Conservation (phyloP, 192 early-diverging fungal genomes). For the Fimicolochytrium jonesii region DNA sequence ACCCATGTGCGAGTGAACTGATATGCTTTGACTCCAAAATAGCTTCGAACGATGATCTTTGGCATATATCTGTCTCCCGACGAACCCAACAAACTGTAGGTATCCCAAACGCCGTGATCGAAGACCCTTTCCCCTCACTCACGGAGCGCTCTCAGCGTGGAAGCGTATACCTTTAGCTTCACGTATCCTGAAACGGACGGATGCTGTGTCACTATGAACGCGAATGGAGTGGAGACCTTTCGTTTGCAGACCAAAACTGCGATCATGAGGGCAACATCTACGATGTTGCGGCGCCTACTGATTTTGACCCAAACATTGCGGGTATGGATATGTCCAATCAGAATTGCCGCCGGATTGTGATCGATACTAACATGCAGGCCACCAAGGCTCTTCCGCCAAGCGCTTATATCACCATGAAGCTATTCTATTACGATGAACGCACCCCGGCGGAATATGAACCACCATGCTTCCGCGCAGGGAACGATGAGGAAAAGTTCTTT, state of each 20-base stretch:
- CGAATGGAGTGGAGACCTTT: slow-evolving; percentile 15
- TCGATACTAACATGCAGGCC: background rate
- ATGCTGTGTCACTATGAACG: slow-evolving; percentile 27
- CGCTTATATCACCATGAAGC: slow-evolving; percentile 43
- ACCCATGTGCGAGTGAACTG: too few relatives aligned
- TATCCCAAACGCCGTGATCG: too few relatives aligned
- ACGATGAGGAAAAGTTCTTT: slow-evolving; percentile 25
- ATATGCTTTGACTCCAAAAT: too few relatives aligned
- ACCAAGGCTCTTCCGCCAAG: slow-evolving; percentile 36
- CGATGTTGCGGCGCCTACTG: slow-evolving; percentile 42
- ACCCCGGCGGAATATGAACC: slow-evolving; percentile 55
- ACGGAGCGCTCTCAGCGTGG: slow-evolving; percentile 38
- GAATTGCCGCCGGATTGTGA: background rate
- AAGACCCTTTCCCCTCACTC: too few relatives aligned
- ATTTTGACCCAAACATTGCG: slow-evolving; percentile 46
- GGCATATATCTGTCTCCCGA: slow-evolving; percentile 44
- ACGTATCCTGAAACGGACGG: slow-evolving; percentile 40
- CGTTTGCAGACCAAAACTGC: slow-evolving; percentile 25
- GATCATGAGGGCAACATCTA: slow-evolving; percentile 31
- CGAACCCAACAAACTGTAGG: slow-evolving; percentile 40
- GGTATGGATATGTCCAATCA: slow-evolving; percentile 20
- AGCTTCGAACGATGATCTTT: slow-evolving; percentile 44
- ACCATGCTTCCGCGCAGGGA: slow-evolving; percentile 38
- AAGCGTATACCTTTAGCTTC: slow-evolving; percentile 49
- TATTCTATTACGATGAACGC: slow-evolving; percentile 51